Evolutionary conservation across 257 asterid genomes (phyloP).

Genomic region (Petrea volubilis): DNA sequence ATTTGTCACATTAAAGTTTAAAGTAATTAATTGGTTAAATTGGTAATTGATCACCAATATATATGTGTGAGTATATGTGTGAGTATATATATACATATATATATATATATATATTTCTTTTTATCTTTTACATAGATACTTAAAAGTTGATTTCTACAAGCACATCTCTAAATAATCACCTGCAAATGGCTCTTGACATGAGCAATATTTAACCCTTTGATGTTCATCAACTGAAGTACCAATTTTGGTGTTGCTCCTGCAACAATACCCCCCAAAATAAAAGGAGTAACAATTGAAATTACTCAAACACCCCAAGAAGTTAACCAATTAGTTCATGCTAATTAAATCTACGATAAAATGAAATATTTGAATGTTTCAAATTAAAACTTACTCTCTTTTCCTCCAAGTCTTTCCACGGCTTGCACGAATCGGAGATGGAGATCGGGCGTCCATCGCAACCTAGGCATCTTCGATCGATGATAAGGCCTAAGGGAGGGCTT

Average conservation of each 20-base stretch:
- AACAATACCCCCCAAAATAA: constrained; percentile 10
- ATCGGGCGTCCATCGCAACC: constrained; percentile 91
- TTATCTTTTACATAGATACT: too few relatives aligned
- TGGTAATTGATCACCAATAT: too few relatives aligned
- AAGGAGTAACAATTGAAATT: not conserved
- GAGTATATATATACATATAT: too few relatives aligned
- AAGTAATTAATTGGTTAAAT: not conserved
- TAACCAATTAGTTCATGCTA: not conserved
- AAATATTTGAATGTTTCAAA: not conserved
- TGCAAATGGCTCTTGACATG: constrained; percentile 97
- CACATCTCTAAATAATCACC: constrained; percentile 29
- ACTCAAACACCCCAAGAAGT: not conserved
- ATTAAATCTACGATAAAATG: not conserved
- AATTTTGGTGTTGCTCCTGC: constrained; percentile 90
- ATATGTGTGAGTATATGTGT: too few relatives aligned
- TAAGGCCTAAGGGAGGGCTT: constrained; percentile 72
- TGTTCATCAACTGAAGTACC: constrained; percentile 76
- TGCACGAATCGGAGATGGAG: constrained; percentile 73
- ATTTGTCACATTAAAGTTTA: not conserved
- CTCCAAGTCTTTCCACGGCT: constrained; percentile 87
- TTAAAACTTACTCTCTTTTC: constrained; percentile 68
- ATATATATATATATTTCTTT: too few relatives aligned
- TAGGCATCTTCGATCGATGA: constrained; percentile 79
- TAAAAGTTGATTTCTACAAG: not conserved
- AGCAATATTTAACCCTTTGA: constrained; percentile 81